phyloP scores from a whole-genome alignment of 2,329 filamentous ascomycete species.

The Madurella mycetomatis region DNA sequence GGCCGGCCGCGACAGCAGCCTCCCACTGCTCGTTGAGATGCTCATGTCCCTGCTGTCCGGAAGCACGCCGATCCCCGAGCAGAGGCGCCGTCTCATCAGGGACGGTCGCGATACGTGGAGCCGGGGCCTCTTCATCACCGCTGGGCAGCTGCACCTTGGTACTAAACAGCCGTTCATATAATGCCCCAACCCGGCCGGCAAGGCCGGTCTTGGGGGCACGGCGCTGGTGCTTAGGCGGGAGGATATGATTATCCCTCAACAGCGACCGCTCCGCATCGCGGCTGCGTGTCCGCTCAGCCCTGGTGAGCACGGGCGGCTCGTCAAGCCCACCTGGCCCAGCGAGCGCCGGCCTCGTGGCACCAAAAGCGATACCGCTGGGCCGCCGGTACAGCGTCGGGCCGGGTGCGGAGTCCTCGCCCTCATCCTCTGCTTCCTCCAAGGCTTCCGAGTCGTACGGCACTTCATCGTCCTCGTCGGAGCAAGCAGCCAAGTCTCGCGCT shows the following conservation, averaged over 20 bases:
- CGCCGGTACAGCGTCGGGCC: conserved; percentile 63
- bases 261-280: conserved; percentile 34
- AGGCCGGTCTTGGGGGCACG: conserved; percentile 11
- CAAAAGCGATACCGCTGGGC: conserved; percentile 71
- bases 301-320: conserved; percentile 45
- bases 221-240: conserved; percentile 55
- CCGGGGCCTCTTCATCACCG: conserved; percentile 37
- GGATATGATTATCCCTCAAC: conserved; percentile 60
- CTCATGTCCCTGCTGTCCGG: conserved; percentile 41
- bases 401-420: conserved; percentile 37
- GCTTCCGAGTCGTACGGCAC: conserved; percentile 29
- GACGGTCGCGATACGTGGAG: conserved; percentile 40
- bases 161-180: conserved; percentile 43
- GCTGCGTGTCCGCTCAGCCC: conserved; percentile 39
- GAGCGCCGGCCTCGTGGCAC: conserved; percentile 65
- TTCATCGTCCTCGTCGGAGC: conserved; percentile 51
- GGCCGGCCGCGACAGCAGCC: conserved; percentile 73
- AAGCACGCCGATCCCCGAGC: conserved; percentile 24
- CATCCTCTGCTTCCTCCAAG: conserved; percentile 27
- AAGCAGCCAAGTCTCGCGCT: conserved; percentile 62
- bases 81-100: conserved; percentile 40
- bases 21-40: conserved; percentile 74
- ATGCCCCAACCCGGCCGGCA: background rate
- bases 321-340: conserved; percentile 49
- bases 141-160: conserved; percentile 42